Conservation (phyloP, 78 protist genomes). For the Bigelowiella natans region DNA sequence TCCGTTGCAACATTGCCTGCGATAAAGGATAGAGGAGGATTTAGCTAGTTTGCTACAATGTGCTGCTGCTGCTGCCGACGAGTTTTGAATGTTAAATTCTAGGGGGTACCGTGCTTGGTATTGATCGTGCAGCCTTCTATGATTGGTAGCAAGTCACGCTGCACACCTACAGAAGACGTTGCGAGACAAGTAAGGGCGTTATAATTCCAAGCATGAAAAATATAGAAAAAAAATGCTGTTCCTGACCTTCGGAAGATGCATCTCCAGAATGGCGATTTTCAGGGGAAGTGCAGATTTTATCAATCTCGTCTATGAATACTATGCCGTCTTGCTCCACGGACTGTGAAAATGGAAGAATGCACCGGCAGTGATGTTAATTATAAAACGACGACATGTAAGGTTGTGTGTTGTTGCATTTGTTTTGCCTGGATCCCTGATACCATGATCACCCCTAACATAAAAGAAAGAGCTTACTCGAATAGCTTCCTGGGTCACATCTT, state of each 20-base stretch:
- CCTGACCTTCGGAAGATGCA: background rate
- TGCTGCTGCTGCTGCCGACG: no score
- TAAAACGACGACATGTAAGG: no score
- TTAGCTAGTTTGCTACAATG: no score
- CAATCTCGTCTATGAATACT: conserved; percentile 85
- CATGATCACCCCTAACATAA: no score
- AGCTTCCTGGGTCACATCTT: background rate
- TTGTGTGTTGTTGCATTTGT: no score
- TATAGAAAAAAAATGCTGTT: background rate
- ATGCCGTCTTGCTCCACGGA: conserved; percentile 73
- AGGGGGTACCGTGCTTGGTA: background rate
- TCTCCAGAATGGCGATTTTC: background rate
- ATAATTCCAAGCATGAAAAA: background rate
- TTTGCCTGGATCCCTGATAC: no score
- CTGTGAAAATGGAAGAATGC: no score
- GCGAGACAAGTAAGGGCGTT: conserved; percentile 38
- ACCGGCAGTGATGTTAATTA: no score
- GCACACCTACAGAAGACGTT: conserved; percentile 81
- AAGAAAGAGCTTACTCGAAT: no score
- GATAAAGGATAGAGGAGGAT: background rate
- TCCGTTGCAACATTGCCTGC: conserved; percentile 73
- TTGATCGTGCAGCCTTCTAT: conserved; percentile 67
- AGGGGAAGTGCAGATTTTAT: conserved; percentile 57
- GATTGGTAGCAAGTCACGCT: conserved; percentile 80
- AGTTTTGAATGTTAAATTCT: background rate